Conservation (phyloP, 768 basidiomycete species). For the Suillus plorans region DNA sequence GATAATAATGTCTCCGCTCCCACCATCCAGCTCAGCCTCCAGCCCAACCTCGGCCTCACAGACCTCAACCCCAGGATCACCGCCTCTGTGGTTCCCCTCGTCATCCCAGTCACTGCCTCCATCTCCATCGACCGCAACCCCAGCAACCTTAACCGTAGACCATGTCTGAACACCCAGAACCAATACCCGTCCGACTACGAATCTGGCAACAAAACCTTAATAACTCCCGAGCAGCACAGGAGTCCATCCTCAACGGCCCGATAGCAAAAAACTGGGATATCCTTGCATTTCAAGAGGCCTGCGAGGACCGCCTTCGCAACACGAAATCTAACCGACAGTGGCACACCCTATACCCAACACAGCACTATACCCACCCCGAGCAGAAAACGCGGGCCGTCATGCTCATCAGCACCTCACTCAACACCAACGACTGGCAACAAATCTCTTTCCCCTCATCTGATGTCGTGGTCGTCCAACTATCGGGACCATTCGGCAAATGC, state of each 20-base stretch:
- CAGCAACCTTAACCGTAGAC: no score
- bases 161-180: neutral
- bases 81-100: no score
- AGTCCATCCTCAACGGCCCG: neutral
- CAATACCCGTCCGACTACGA: neutral
- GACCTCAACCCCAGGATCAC: no score
- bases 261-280: neutral
- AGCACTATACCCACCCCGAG: neutral
- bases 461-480: neutral
- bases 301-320: neutral
- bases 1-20: no score
- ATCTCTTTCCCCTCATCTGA: neutral
- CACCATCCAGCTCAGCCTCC: no score
- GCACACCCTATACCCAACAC: neutral
- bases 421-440: neutral
- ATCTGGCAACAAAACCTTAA: neutral
- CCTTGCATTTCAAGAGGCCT: neutral
- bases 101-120: no score
- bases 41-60: no score
- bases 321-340: neutral
- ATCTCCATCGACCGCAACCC: no score
- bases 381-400: neutral
- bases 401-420: neutral
- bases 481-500: no score
- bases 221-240: neutral